phyloP scores from a whole-genome alignment of 2,329 filamentous ascomycete species.

The Pseudogymnoascus sp. region DNA sequence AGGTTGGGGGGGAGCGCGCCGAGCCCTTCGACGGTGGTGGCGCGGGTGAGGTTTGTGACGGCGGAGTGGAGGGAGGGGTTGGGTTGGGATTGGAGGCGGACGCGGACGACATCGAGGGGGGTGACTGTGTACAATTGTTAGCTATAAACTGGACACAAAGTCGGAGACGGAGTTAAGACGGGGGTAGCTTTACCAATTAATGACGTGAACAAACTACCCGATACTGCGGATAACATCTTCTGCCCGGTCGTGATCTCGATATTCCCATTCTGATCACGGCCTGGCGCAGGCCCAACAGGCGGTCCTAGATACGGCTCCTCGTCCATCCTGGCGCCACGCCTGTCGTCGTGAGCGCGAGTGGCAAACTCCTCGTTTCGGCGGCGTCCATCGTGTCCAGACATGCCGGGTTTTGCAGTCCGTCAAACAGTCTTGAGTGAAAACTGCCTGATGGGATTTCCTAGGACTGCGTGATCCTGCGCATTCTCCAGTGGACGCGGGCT shows the following conservation, averaged over 20 bases:
- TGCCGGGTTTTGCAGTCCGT: conserved; percentile 9
- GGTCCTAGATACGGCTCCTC: background rate
- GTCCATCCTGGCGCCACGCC: background rate
- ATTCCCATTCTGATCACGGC: conserved; percentile 30
- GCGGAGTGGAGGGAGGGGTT: conserved; percentile 40
- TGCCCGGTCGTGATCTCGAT: conserved; percentile 71
- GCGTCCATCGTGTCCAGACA: conserved; percentile 13
- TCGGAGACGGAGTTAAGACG: background rate
- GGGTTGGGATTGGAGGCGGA: conserved; percentile 83
- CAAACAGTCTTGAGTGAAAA: background rate
- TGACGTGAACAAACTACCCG: conserved; percentile 82
- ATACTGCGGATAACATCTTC: conserved; percentile 91
- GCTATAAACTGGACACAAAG: background rate
- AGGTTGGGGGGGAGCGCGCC: conserved; percentile 70
- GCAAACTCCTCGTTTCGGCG: background rate
- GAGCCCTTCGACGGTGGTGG: conserved; percentile 45
- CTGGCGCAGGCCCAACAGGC: background rate
- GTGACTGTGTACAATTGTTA: conserved; percentile 53
- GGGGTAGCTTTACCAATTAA: conserved; percentile 56
- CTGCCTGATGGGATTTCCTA: background rate
- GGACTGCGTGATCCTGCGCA: background rate
- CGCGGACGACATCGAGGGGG: conserved; percentile 90
- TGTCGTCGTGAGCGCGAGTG: background rate
- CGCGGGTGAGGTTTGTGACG: conserved; percentile 44
- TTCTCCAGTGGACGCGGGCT: background rate